Conservation (phyloP, 495 filamentous ascomycete genomes). For the Hypoxylon perforatum region DNA sequence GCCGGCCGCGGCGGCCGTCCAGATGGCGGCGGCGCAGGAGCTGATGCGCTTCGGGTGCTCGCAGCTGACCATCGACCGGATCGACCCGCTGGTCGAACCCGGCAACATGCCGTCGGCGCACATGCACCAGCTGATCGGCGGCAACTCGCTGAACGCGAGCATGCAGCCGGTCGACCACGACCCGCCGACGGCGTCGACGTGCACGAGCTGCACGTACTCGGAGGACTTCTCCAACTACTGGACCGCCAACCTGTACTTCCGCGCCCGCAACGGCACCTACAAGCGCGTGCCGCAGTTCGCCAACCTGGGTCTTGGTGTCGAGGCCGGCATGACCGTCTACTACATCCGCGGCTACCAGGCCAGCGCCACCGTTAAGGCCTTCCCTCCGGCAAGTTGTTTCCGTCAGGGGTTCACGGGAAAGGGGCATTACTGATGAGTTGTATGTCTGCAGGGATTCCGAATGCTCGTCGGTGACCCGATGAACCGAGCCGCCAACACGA, state of each 20-base stretch:
- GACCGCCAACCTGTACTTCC: conserved; percentile 59
- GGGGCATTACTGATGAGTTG: conserved; percentile 17
- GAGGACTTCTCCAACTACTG: conserved; percentile 61
- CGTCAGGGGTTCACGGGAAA: not conserved
- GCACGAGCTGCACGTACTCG: conserved; percentile 54
- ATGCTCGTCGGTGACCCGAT: conserved; percentile 56
- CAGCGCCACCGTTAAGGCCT: conserved; percentile 58
- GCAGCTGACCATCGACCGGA: conserved; percentile 55
- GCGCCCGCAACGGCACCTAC: conserved; percentile 57
- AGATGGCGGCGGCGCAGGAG: conserved; percentile 51
- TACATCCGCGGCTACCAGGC: conserved; percentile 62
- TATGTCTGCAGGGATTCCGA: conserved; percentile 50
- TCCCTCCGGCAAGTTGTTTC: conserved; percentile 51
- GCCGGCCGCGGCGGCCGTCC: conserved; percentile 44
- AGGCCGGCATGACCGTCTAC: conserved; percentile 60
- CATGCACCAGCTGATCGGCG: conserved; percentile 57
- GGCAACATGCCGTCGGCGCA: conserved; percentile 51
- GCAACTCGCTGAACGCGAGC: conserved; percentile 55
- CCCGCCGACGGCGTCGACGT: conserved; percentile 49
- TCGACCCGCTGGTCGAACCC: conserved; percentile 58
- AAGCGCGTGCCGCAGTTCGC: conserved; percentile 60
- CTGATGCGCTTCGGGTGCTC: conserved; percentile 61
- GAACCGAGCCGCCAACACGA: conserved; percentile 44
- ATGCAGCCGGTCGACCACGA: conserved; percentile 52
- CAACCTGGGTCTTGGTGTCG: conserved; percentile 55